Conservation (phyloP, 2,329 filamentous ascomycete species). For the Alternaria hordeiaustralica region DNA sequence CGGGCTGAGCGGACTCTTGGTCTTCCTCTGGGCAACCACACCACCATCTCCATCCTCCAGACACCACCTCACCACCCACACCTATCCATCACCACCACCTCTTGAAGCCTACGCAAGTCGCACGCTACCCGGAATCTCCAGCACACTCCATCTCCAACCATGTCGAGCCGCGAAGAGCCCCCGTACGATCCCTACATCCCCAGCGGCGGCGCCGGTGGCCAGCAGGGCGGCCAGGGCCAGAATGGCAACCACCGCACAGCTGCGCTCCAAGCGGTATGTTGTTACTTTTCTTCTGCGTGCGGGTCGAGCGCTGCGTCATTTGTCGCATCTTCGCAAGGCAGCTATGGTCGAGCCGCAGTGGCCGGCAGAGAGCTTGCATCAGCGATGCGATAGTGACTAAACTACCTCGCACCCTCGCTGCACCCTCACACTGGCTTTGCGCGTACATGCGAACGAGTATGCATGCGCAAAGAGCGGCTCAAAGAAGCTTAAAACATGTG, state of each 20-base stretch:
- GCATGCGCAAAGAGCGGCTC: background rate
- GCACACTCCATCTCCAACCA: conserved; percentile 21
- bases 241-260: conserved; percentile 69
- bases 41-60: conserved; percentile 30
- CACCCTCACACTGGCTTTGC: background rate
- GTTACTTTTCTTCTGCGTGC: background rate
- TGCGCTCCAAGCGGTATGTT: conserved; percentile 79
- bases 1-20: conserved; percentile 22
- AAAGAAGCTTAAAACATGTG: background rate
- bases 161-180: conserved; percentile 62
- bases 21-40: conserved; percentile 17
- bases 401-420: background rate
- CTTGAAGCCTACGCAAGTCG: conserved; percentile 24
- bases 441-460: background rate
- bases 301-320: conserved; percentile 5
- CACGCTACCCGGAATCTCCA: conserved; percentile 16
- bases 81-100: conserved; percentile 23
- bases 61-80: conserved; percentile 31
- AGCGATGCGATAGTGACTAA: conserved; percentile 10
- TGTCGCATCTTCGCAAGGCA: conserved; percentile 3
- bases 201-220: conserved; percentile 60
- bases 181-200: conserved; percentile 90
- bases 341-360: conserved; percentile 9
- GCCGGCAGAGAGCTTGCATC: conserved; percentile 18
- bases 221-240: conserved; percentile 57